These are phyloP conservation scores for Trapa bicornis DNA, from an alignment of 345 rosid genomes.

Conservation along the genomic window DNA sequence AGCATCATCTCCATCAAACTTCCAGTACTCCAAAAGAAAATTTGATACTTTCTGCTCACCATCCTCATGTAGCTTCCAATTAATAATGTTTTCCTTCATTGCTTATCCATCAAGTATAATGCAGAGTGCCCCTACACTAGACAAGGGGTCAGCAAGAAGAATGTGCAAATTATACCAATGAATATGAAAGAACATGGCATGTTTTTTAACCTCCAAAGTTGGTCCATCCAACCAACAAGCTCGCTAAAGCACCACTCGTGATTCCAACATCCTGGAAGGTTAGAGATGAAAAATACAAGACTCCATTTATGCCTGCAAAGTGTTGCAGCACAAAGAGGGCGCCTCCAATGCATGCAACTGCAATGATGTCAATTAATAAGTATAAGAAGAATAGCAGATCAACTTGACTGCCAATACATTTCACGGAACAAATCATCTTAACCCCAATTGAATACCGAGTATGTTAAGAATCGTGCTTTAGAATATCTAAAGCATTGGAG, in stretches of 20 bases:
- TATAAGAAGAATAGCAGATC: background rate
- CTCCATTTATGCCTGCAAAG: constrained; percentile 79
- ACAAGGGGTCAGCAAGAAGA: constrained; percentile 2
- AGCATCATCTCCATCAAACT: background rate
- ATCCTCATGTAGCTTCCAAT: constrained; percentile 63
- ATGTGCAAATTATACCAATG: background rate
- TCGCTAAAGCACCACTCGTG: constrained; percentile 43
- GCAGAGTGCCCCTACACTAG: constrained; percentile 49
- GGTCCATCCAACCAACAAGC: constrained; percentile 49
- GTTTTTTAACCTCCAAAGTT: constrained; percentile 52
- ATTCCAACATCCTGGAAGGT: constrained; percentile 66
- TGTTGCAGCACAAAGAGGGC: constrained; percentile 62
- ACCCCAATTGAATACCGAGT: constrained; percentile 33
- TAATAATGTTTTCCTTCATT: constrained; percentile 57
- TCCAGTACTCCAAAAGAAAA: background rate
- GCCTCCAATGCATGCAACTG: constrained; percentile 66
- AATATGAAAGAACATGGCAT: background rate
- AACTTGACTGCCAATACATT: background rate
- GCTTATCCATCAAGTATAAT: constrained; percentile 47
- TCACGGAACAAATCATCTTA: background rate
- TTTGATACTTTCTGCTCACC: constrained; percentile 26
- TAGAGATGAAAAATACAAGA: constrained; percentile 70
- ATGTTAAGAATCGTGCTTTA: constrained; percentile 32
- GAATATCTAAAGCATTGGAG: constrained; percentile 17
- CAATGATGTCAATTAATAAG: constrained; percentile 12